phyloP scores from a whole-genome alignment of 129 eudicot genomes.

The Deinandra increscens region DNA sequence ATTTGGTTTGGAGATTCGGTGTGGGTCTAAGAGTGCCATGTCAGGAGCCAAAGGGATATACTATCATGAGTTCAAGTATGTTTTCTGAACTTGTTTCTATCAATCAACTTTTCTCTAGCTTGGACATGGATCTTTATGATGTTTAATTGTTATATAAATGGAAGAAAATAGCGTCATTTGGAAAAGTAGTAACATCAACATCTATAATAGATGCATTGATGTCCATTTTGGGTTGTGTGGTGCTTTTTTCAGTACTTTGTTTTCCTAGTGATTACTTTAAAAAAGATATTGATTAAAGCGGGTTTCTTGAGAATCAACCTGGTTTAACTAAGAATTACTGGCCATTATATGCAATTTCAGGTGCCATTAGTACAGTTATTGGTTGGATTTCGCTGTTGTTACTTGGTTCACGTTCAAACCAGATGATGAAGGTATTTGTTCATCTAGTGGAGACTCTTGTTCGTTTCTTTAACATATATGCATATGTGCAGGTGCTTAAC shows the following conservation, averaged over 20 bases:
- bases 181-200: background rate
- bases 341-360: slow-evolving; percentile 87
- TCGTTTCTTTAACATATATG: slow-evolving; percentile 95
- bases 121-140: slow-evolving; percentile 5
- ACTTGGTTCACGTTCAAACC: slow-evolving; percentile 79
- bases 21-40: slow-evolving; percentile 89
- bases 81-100: background rate
- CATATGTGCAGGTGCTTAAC: slow-evolving; percentile 79
- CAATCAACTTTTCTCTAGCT: background rate
- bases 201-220: background rate
- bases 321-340: slow-evolving; percentile 92
- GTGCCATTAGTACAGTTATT: slow-evolving; percentile 63
- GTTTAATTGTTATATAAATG: background rate
- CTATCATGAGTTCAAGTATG: slow-evolving; percentile 75
- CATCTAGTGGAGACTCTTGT: slow-evolving; percentile 98
- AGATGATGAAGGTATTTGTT: slow-evolving; percentile 84
- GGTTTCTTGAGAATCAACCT: slow-evolving; percentile 54
- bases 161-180: background rate
- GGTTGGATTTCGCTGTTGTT: slow-evolving; percentile 83
- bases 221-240: background rate
- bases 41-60: slow-evolving; percentile 81
- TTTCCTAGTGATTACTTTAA: background rate
- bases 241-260: background rate
- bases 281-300: background rate
- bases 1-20: too few species aligned